Evolutionary conservation across 306 rosid species (phyloP).

Genomic region (Myrica gale): DNA sequence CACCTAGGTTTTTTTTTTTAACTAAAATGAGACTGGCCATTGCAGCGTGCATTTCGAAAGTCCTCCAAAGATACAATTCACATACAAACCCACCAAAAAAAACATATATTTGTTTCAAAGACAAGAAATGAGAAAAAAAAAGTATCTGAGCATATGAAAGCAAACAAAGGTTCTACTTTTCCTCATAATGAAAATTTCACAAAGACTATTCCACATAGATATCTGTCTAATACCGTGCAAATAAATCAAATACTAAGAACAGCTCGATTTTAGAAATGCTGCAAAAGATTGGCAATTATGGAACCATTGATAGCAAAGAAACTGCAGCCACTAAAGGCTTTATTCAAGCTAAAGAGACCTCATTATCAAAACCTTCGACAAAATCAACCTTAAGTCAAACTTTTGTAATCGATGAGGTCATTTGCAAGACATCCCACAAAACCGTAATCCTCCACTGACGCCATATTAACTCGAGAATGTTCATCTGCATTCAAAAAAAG

Average conservation of each 20-base stretch:
- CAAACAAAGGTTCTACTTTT: not conserved
- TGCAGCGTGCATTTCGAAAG: not conserved
- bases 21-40: not conserved
- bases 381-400: not conserved
- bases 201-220: not conserved
- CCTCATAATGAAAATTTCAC: not conserved
- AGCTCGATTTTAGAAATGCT: not conserved
- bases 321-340: not conserved
- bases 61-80: not conserved
- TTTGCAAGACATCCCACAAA: constrained; percentile 24
- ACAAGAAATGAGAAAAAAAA: not conserved
- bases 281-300: not conserved
- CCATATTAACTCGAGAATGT: constrained; percentile 22
- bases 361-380: not conserved
- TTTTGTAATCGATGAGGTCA: not conserved
- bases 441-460: constrained; percentile 24
- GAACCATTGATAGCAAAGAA: not conserved
- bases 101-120: not conserved
- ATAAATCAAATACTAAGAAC: not conserved
- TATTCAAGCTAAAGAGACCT: constrained; percentile 3
- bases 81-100: not conserved
- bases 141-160: not conserved
- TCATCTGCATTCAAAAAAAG: not conserved
- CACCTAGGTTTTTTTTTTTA: not conserved
- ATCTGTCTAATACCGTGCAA: not conserved